Evolutionary conservation across 805 yeast genomes (phyloP), one percentile per base, ranked within the genome.

Genomic region (Yamadazyma scolyti): DNA sequence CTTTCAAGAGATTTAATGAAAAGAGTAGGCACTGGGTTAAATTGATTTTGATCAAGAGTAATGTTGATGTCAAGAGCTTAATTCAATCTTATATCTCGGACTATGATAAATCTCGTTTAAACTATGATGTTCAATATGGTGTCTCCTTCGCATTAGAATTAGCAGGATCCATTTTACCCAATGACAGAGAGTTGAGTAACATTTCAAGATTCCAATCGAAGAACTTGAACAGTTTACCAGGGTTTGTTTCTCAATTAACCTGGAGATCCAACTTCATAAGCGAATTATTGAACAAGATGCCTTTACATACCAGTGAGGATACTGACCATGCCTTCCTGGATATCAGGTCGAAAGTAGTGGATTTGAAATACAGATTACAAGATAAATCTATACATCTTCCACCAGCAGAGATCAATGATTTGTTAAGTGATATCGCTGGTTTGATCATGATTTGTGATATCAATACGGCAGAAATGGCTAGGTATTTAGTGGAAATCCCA

Each of bases 141-240:
- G 81, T 88, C 28, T 80, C 95, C 0, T 85, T 90, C 67, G 97
- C 98, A 0, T 62, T 89, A 36, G 93, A 85, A 43, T 73, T 87
- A 79, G 95, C 95, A 1, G 87, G 93, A 4, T 54, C 73, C 4
- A 71, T 86, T 9, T 59, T 79, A n/a, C 68, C 79, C 12, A 68
- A 68, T 17, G 94, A 86, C 46, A 62, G 79, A 25, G 93, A 83
- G 46, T 54, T 80, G 17, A 69, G 75, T 2, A 70, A 72, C 25
- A 62, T 78, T 23, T 51, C 70, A 2, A 54, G 47, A 30, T 37
- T 59, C 36, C 43, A 61, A 37, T 58, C 50, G 20, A 54, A 54
- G 39, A 62, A 60, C 20, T 71, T 73, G 34, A 68, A 77, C 47
- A 75, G 86, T 1, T 67, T 82, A 20, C 81, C 95, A 0, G 79